phyloP scores from a whole-genome alignment of 1,139 yeast species.

The Geotrichum candidum region DNA sequence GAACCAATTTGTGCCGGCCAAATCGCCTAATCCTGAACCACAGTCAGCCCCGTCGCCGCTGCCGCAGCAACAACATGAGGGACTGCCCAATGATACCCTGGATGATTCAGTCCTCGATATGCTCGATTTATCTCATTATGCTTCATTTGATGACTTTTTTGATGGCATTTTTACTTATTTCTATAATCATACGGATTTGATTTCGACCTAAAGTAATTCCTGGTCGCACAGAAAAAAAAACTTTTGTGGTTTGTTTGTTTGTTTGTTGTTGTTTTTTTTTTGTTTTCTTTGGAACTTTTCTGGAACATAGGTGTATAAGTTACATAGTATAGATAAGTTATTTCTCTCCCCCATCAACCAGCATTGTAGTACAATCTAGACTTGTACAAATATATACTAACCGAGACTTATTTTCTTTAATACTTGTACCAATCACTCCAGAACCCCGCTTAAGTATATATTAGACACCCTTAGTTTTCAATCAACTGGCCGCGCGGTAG shows the following conservation, averaged over 20 bases:
- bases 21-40: neutral
- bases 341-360: no score
- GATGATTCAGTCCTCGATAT: constrained; percentile 3
- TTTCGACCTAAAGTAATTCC: neutral
- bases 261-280: no score
- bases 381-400: no score
- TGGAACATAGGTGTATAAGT: no score
- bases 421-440: neutral
- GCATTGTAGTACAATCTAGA: no score
- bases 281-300: no score
- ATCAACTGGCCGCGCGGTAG: neutral
- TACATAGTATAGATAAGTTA: no score
- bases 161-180: constrained; percentile 14
- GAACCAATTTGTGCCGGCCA: neutral
- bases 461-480: neutral
- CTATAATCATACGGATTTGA: constrained; percentile 1
- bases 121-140: constrained; percentile 13
- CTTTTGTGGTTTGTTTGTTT: no score
- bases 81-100: neutral
- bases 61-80: neutral
- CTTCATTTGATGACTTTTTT: constrained; percentile 13
- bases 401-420: no score
- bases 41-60: constrained; percentile 2
- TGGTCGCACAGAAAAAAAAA: no score
- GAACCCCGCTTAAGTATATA: neutral